Conservation (phyloP, 176 grass and related monocot species). For the Rhynchospora pubera region DNA sequence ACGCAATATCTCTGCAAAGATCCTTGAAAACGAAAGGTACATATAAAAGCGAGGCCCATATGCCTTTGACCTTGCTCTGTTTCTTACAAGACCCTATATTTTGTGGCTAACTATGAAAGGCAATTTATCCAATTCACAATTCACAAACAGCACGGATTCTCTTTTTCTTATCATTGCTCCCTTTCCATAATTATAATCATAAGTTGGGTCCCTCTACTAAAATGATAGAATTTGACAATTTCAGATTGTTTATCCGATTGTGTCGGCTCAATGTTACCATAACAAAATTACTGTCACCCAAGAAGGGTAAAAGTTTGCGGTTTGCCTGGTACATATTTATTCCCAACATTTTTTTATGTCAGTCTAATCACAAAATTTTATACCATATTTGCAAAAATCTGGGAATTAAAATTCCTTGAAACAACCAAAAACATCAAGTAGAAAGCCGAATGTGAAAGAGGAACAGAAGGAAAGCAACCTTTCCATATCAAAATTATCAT, state of each 20-base stretch:
- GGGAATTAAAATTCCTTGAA: background rate
- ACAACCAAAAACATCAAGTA: background rate
- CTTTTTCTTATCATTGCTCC: background rate
- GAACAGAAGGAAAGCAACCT: background rate
- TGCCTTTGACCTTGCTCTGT: conserved; percentile 4
- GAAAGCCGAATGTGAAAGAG: background rate
- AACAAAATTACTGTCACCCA: conserved; percentile 3
- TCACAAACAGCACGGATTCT: conserved; percentile 5
- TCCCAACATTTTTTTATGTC: background rate
- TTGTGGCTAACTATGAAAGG: conserved; percentile 10
- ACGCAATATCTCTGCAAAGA: conserved; percentile 16
- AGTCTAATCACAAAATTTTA: background rate
- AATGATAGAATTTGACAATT: background rate
- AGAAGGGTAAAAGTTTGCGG: background rate
- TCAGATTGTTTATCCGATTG: background rate
- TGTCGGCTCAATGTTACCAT: conserved; percentile 1
- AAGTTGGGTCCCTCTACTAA: background rate
- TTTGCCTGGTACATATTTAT: background rate
- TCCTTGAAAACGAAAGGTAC: background rate
- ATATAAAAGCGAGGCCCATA: conserved; percentile 4
- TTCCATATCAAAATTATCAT: conserved; percentile 5
- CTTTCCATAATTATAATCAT: background rate
- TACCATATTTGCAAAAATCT: background rate
- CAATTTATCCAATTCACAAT: conserved; percentile 14
- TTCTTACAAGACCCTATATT: background rate